Evolutionary conservation across 768 basidiomycete species (phyloP), one percentile per base, ranked within the genome.

Genomic region (Gloeopeniophorella convolvens): DNA sequence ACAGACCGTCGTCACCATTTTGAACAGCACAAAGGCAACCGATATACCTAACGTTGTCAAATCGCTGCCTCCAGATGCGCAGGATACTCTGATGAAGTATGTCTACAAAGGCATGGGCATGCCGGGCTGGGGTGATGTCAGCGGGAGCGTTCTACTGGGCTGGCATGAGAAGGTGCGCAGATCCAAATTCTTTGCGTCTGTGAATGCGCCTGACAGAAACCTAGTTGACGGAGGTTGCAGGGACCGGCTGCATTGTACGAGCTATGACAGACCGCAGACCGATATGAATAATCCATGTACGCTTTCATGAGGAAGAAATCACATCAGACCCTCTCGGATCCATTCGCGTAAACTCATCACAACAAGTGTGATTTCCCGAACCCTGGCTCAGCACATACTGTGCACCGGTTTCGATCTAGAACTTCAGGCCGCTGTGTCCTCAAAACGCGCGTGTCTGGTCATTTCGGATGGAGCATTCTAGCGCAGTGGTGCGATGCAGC

Each of bases 61-160:
- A 61, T 65, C 74, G 0, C 75, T 97, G 26, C 76, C 83, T 3
- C 76, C 76, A 58, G 85, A 89, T 43, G 70, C 77, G 36, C 89
- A 93, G 62, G 95, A 96, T 62, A 88, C 84, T 27, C 75, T 97
- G 46, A 98, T 96, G 95, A 95, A 94, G 65, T 98, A 95, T 63
- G 72, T 98, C 13, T 98, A 97, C 79, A 98, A 98, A 71, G 94
- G 90, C 13, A 97, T 96, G 94, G 79, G 73, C 15, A 66, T 75
- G 60, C 71, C 74, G 2, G 81, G 74, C 13, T 73, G 77, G 65
- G 75, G 78, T 26, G 82, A 83, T 55, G 72, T 82, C 49, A 79
- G 73, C 58, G 80, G 81, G 35, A 82, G 79, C 55, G 80, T 84
- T 31, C 67, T 85, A 30, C 66, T 95, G 34, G 87, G 83, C 12